phyloP scores from a whole-genome alignment of 73 alveolate species.

The Paramecium pentaurelia region DNA sequence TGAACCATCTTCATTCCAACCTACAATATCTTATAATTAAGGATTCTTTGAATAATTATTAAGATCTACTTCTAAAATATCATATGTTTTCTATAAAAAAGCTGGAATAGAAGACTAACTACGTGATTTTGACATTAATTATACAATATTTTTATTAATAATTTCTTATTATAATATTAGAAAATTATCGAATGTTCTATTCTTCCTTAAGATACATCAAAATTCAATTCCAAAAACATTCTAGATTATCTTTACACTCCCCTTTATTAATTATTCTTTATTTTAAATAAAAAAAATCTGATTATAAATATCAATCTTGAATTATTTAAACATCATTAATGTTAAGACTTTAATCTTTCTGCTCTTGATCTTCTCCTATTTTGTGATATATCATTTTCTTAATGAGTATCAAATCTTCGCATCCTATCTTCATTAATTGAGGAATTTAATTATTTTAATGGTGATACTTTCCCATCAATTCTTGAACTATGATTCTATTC shows the following conservation, averaged over 20 bases:
- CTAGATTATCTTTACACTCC: background rate
- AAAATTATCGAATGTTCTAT: background rate
- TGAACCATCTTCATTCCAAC: slow-evolving; percentile 95
- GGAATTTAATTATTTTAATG: background rate
- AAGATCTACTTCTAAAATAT: slow-evolving; percentile 55
- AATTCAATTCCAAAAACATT: background rate
- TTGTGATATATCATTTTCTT: background rate
- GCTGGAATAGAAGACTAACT: slow-evolving; percentile 55
- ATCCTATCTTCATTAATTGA: background rate
- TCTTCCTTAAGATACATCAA: background rate
- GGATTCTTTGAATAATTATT: background rate
- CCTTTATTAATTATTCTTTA: background rate
- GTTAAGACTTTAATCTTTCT: background rate
- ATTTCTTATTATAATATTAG: background rate
- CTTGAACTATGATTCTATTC: background rate
- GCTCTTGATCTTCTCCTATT: background rate
- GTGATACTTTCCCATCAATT: background rate
- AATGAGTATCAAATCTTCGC: background rate
- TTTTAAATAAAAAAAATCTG: background rate
- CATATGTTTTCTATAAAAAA: slow-evolving; percentile 64
- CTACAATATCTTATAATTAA: slow-evolving; percentile 62
- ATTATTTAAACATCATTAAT: background rate
- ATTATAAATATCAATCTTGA: background rate
- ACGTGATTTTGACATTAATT: background rate
- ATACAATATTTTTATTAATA: background rate